A percentile compares a stretch with the other conserved stretches of the same genome.
Evolutionary conservation across 2,329 filamentous ascomycete genomes (phyloP).

Genomic region (Alternaria consortialis): DNA sequence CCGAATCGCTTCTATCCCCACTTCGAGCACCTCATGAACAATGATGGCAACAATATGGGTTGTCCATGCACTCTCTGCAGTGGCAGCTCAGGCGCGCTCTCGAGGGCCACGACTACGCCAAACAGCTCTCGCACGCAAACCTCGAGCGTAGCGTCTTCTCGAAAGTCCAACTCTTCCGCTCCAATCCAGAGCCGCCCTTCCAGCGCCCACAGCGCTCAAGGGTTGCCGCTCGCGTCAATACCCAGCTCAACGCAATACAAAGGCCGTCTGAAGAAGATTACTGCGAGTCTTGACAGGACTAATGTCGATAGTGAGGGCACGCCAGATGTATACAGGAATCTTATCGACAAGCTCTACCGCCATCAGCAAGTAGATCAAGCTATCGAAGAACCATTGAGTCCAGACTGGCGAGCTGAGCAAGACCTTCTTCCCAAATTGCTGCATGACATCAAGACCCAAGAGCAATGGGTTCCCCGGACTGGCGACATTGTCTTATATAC

Average conservation of each 20-base stretch:
- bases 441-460: slow-evolving; percentile 53
- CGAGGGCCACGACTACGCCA: slow-evolving; percentile 17
- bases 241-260: slow-evolving; percentile 13
- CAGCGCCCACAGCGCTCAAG: neutral
- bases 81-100: slow-evolving; percentile 30
- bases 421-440: slow-evolving; percentile 55
- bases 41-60: slow-evolving; percentile 49
- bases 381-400: slow-evolving; percentile 61
- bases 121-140: slow-evolving; percentile 9
- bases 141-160: slow-evolving; percentile 19
- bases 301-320: slow-evolving; percentile 62
- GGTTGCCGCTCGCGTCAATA: no score
- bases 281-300: slow-evolving; percentile 31
- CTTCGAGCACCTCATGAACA: slow-evolving; percentile 65
- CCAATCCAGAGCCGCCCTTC: neutral
- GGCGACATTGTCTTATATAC: slow-evolving; percentile 67
- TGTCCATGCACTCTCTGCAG: slow-evolving; percentile 63
- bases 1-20: slow-evolving; percentile 65
- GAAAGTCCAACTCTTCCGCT: neutral
- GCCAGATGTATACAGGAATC: slow-evolving; percentile 61
- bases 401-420: slow-evolving; percentile 66
- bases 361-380: slow-evolving; percentile 53
- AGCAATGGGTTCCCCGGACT: slow-evolving; percentile 62
- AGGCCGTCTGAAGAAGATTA: slow-evolving; percentile 30
- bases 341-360: slow-evolving; percentile 59